Evolutionary conservation across 1,284 basidiomycete genomes (phyloP).

Genomic region (Hypsizygus ulmarius): DNA sequence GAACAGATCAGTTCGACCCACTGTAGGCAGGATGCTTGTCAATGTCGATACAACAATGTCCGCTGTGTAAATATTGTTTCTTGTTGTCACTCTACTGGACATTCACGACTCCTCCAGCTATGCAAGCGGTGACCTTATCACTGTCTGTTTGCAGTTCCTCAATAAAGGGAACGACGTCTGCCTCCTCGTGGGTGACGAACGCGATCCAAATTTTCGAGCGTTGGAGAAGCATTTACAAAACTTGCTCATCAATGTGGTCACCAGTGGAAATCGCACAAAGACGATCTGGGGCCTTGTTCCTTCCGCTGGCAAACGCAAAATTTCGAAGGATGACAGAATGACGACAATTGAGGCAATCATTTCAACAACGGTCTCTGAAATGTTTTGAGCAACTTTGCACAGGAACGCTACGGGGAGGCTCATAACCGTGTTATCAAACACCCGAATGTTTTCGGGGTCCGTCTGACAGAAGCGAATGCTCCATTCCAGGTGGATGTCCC

Average conservation of each 20-base stretch:
- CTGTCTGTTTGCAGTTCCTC: conserved; percentile 13
- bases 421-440: conserved; percentile 6
- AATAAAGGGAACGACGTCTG: conserved; percentile 10
- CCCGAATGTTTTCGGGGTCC: conserved; percentile 11
- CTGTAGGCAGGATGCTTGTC: conserved; percentile 13
- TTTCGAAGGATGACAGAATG: conserved; percentile 11
- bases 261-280: conserved; percentile 10
- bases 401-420: conserved; percentile 11
- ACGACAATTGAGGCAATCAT: conserved; percentile 8
- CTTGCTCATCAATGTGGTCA: conserved; percentile 11
- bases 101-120: conserved; percentile 2
- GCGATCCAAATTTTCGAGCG: conserved; percentile 4
- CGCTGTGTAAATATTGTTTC: conserved; percentile 9
- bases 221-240: conserved; percentile 10
- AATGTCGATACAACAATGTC: conserved; percentile 14
- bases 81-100: not conserved
- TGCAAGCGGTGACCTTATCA: conserved; percentile 6
- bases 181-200: conserved; percentile 6
- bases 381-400: not conserved
- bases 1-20: conserved; percentile 11
- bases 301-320: conserved; percentile 9
- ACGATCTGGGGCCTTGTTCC: conserved; percentile 11
- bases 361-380: not conserved
- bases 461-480: not conserved
- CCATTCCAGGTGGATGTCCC: conserved; percentile 9